Base-by-base conservation (phyloP, 345 rosid species). In the Melastoma malabathricum region DNA sequence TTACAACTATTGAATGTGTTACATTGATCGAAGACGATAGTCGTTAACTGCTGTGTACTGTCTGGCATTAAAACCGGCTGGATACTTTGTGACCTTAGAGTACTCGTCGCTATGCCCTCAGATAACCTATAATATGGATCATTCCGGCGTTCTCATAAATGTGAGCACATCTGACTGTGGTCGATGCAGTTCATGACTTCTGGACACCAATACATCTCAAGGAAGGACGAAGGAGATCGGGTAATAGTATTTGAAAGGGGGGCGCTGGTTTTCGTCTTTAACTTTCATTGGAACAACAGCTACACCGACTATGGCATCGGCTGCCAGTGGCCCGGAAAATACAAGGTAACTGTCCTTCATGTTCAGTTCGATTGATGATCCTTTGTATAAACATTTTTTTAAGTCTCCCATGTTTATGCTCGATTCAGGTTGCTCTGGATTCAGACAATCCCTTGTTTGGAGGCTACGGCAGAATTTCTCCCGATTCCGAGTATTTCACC, bases 231-330 rank as follows among this genome's bases (percentile, higher is more conserved):
- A 74, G 89, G 84, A 6, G 98, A 90, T 60, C 73, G 75, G 67
- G 47, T 78, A 22, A 69, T 90, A 51, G 92, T 82, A 27, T 82
- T 90, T 46, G 98, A 90, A 68, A 82, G 85, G 63, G 98, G 85
- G 39, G 71, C 84, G 61, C 80, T 90, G 46, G 83, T 90, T 64
- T 86, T 90, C 34, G 94, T 86, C 63, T 84, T 84, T 72, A 90
- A 90, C 63, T 90, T 90, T 64, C 96, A 90, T 62, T 86, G 96
- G 98, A 69, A 57, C 59, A 80, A 74, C 56, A 90, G 94, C 71
- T 90, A 86, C 65, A 76, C 74, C 12, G 84, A 84, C 62, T 90
- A 84, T 71, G 75, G 78, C 19, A 61, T 90, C 1, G 98, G 98
- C 59, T 84, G 98, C 82, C 62, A 67, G 54, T 70, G 75, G 74